Evolutionary conservation across 495 filamentous ascomycete genomes (phyloP), one percentile per base, ranked within the genome.

Genomic region (Penicillium chermesinum): DNA sequence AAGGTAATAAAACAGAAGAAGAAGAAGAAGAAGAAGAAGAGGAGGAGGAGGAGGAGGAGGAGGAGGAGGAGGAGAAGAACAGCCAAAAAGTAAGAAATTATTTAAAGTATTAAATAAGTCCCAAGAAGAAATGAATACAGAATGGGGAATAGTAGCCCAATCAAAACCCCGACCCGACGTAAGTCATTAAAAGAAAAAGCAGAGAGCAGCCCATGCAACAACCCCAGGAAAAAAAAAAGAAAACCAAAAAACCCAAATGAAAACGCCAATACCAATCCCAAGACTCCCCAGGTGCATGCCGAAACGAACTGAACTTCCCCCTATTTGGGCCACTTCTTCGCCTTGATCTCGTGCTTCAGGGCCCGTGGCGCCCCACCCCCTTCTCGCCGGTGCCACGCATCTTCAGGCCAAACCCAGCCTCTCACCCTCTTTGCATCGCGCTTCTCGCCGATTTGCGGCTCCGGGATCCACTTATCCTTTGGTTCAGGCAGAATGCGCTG

Each of bases 381-480:
- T 58, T 84, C 78, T 20, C 74, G 69, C 32, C 77, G 69, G 60
- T 78, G 74, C 69, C 80, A 75, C 36, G 78, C 66, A 68, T 95
- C 89, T 50, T 86, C 83, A 16, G 89, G 89, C 72, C 78, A 82
- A 1, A 94, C 81, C 89, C 89, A 96, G 0, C 90, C 90, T 14
- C 90, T 70, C 6, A 80, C 74, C 36, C 87, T 71, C 73, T 91
- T 95, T 41, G 88, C 88, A 69, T 87, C 85, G 16, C 90, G 73
- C 73, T 82, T 85, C 77, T 96, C 90, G 3, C 83, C 80, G 50
- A 86, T 72, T 57, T 89, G 85, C 32, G 86, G 84, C 71, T 84
- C 83, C 8, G 89, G 89, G 62, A 96, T 93, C 90, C 90, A 95
- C 52, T 75, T 71, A 64, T 96, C 90, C 49, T 86, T 80, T 1